Evolutionary conservation across 2,329 filamentous ascomycete genomes (phyloP).

Genomic region (Talaromyces sp.): DNA sequence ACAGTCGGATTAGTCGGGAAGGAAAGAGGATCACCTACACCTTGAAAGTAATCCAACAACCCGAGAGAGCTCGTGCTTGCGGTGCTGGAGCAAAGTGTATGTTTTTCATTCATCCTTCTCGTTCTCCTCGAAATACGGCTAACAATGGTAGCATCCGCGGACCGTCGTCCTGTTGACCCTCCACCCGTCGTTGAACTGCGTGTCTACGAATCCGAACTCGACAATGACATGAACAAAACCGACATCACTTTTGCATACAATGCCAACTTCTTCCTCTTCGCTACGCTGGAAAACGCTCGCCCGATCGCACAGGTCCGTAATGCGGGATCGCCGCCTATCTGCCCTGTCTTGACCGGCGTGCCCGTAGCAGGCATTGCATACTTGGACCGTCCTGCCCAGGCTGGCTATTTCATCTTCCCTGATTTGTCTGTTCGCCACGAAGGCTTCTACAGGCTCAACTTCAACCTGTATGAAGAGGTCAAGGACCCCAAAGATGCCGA

Average conservation of each 20-base stretch:
- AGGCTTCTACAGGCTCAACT: conserved; percentile 84
- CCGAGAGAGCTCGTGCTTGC: conserved; percentile 88
- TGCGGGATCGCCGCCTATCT: conserved; percentile 62
- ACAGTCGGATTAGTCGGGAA: conserved; percentile 64
- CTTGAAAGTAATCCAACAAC: conserved; percentile 86
- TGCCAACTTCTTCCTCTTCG: conserved; percentile 96
- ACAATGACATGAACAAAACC: conserved; percentile 56
- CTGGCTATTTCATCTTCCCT: conserved; percentile 95
- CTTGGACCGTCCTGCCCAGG: conserved; percentile 74
- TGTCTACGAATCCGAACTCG: conserved; percentile 66
- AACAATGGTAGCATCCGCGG: conserved; percentile 64
- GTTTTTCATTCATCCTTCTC: conserved; percentile 27
- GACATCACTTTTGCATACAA: conserved; percentile 89
- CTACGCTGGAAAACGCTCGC: conserved; percentile 82
- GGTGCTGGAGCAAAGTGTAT: conserved; percentile 92
- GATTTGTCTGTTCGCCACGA: conserved; percentile 95
- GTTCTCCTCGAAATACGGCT: conserved; percentile 13
- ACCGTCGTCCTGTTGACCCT: conserved; percentile 88
- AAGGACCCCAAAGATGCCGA: conserved; percentile 81
- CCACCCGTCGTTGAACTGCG: conserved; percentile 90
- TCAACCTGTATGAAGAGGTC: conserved; percentile 90
- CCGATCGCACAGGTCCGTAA: conserved; percentile 78
- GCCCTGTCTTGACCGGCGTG: conserved; percentile 85
- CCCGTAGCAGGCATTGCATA: conserved; percentile 96
- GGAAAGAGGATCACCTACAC: conserved; percentile 77